Percentiles rank a stretch among this genome's conserved stretches.
Evolutionary conservation across 164 flowering plant genomes (phyloP).

Genomic region (Tetrastigma voinierianum): DNA sequence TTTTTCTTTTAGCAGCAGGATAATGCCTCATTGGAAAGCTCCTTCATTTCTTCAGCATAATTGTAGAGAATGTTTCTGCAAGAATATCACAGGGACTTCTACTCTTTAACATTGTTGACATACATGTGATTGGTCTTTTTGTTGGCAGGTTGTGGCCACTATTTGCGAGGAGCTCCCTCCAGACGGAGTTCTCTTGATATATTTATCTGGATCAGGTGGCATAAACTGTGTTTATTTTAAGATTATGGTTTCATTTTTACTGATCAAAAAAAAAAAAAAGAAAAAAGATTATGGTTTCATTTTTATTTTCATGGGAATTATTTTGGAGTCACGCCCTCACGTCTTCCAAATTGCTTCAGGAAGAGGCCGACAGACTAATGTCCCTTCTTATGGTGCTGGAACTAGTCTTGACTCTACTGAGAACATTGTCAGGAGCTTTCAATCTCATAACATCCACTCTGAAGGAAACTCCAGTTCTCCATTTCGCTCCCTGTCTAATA

Average conservation of each 20-base stretch:
- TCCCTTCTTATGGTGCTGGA: slow-evolving; percentile 41
- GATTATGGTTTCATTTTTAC: neutral
- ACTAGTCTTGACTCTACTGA: slow-evolving; percentile 29
- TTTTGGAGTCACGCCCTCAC: neutral
- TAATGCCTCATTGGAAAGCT: neutral
- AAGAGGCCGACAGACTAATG: slow-evolving; percentile 30
- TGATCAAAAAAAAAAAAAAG: neutral
- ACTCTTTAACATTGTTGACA: neutral
- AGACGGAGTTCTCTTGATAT: slow-evolving; percentile 81
- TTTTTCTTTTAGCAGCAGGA: neutral
- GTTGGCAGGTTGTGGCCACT: slow-evolving; percentile 75
- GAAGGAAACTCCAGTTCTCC: slow-evolving; percentile 33
- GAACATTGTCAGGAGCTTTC: slow-evolving; percentile 36
- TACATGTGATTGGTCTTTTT: neutral
- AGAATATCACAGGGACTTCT: neutral
- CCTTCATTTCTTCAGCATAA: neutral
- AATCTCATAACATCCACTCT: slow-evolving; percentile 32
- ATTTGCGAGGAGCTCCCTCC: slow-evolving; percentile 82
- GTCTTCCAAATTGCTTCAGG: slow-evolving; percentile 41
- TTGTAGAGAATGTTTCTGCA: neutral
- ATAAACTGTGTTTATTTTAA: slow-evolving; percentile 1
- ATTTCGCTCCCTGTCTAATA: slow-evolving; percentile 27
- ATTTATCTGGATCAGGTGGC: slow-evolving; percentile 80
- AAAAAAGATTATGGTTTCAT: neutral
- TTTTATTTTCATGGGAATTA: neutral